Evolutionary conservation across 257 asterid genomes (phyloP).

Genomic region (Solanum boliviense): DNA sequence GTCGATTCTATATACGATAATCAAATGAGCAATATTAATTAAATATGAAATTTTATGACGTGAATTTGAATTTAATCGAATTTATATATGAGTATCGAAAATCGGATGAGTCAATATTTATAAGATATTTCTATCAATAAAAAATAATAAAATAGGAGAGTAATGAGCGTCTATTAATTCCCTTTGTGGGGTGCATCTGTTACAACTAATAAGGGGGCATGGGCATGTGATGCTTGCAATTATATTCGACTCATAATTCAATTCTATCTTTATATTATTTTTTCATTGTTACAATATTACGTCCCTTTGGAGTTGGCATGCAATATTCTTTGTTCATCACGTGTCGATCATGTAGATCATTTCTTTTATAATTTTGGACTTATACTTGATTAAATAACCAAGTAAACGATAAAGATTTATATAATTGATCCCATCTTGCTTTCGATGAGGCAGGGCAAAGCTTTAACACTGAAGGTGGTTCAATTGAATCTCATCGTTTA

Average conservation of each 20-base stretch:
- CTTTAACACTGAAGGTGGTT: background rate
- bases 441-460: background rate
- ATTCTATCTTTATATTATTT: background rate
- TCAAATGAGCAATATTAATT: background rate
- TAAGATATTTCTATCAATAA: background rate
- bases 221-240: background rate
- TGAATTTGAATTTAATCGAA: background rate
- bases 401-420: background rate
- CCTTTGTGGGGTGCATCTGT: background rate
- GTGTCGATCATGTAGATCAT: background rate
- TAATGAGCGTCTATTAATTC: background rate
- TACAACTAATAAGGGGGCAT: conserved; percentile 1
- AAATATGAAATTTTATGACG: background rate
- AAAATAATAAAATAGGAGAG: background rate
- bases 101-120: background rate
- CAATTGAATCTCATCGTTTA: background rate
- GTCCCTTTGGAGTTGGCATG: background rate
- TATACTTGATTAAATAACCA: background rate
- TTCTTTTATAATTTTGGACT: background rate
- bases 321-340: background rate
- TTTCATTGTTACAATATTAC: background rate
- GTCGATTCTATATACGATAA: background rate
- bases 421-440: background rate
- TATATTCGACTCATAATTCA: background rate
- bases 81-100: background rate